Conservation (phyloP, 2,329 filamentous ascomycete genomes). For the Stachybotrys chlorohalonatus region DNA sequence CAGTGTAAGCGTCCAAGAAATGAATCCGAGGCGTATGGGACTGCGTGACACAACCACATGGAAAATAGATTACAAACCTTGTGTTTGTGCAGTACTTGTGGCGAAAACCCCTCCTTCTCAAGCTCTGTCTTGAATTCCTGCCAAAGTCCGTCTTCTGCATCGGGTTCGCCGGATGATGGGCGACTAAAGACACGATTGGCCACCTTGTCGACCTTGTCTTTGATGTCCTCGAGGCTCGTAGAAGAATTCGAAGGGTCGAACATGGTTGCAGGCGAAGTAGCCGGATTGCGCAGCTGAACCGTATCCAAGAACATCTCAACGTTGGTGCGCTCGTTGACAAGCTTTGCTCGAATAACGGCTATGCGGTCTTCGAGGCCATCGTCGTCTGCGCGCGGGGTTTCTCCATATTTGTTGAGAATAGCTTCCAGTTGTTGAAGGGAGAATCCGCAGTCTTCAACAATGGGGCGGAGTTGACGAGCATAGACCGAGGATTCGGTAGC, state of each 20-base stretch:
- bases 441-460: constrained; percentile 47
- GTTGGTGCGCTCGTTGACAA: constrained; percentile 42
- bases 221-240: constrained; percentile 40
- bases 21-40: neutral
- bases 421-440: constrained; percentile 45
- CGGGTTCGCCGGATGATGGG: constrained; percentile 25
- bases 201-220: constrained; percentile 51
- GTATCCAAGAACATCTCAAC: constrained; percentile 49
- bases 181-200: constrained; percentile 40
- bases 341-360: constrained; percentile 32
- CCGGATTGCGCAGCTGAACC: constrained; percentile 41
- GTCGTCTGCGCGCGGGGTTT: constrained; percentile 15
- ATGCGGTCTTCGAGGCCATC: constrained; percentile 28
- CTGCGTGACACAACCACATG: neutral
- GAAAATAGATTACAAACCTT: constrained; percentile 35
- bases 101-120: constrained; percentile 48
- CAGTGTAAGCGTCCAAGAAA: constrained; percentile 7
- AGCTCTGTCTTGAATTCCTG: constrained; percentile 49
- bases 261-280: constrained; percentile 24
- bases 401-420: constrained; percentile 38
- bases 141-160: constrained; percentile 46
- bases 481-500: constrained; percentile 29
- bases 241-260: constrained; percentile 17
- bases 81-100: constrained; percentile 44
- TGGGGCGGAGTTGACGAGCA: constrained; percentile 37